phyloP scores from a whole-genome alignment of 2,329 filamentous ascomycete genomes.

The Alternaria gaisen region DNA sequence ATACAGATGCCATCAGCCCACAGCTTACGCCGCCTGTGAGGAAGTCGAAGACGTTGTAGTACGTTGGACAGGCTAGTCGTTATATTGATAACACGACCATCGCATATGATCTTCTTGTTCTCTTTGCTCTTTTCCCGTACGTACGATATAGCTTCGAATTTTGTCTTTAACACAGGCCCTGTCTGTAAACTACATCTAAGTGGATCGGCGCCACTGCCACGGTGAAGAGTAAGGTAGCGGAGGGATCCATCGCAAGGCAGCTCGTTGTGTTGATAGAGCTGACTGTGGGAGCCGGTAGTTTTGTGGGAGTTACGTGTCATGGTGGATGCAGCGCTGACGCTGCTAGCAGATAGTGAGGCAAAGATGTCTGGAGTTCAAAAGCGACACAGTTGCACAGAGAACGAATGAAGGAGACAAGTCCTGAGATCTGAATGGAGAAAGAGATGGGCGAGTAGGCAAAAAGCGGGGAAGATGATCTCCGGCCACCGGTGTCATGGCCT shows the following conservation, averaged over 20 bases:
- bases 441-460: not conserved
- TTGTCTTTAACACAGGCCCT: constrained; percentile 1
- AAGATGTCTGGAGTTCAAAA: not conserved
- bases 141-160: constrained; percentile 26
- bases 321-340: not conserved
- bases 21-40: constrained; percentile 10
- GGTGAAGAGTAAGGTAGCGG: constrained; percentile 10
- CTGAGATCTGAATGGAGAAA: not conserved
- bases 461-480: not conserved
- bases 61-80: constrained; percentile 17
- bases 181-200: constrained; percentile 18
- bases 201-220: constrained; percentile 8
- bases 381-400: not conserved
- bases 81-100: constrained; percentile 9
- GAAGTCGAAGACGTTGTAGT: constrained; percentile 12
- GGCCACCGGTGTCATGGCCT: not conserved
- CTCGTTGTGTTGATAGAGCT: constrained; percentile 11
- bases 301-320: not conserved
- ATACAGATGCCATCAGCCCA: constrained; percentile 29
- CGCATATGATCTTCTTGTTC: constrained; percentile 13
- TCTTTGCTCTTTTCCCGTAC: constrained; percentile 19
- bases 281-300: not conserved
- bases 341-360: not conserved
- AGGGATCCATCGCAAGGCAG: constrained; percentile 9
- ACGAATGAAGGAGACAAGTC: not conserved